Base-by-base conservation (phyloP, 441 rosid species). In the Adansonia grandidieri region DNA sequence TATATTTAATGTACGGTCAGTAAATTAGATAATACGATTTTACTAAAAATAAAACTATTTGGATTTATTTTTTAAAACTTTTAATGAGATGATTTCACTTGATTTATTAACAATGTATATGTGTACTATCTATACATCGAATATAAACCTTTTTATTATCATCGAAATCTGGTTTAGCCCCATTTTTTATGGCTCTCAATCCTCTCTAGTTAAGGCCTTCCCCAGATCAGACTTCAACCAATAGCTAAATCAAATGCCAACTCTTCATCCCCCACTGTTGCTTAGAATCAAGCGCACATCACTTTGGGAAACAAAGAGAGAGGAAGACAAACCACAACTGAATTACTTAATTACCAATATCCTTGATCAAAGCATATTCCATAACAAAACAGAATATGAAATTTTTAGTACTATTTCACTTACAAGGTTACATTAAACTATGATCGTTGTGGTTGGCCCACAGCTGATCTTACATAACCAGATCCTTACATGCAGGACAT, bases 141-240 rank as follows among this genome's bases (percentile, higher is more conserved):
- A 32, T 32, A 32, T 32, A 32, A 32, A 32, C 3, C 37, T 1
- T 32, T 32, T 32, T 32, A 32, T 32, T 32, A 32, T 32, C 37
- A 3, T 32, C 37, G 37, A 32, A 32, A 32, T 5, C 17, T 28
- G 22, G 58, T 53, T 51, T 60, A 8, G 42, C 8, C 67, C 62
- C 82, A 73, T 60, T 19, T 42, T 17, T 32, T 60, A 15, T 20
- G 62, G 71, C 53, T 28, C 50, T 60, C 56, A 53, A 22, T 67
- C 78, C 74, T 53, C 74, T 40, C 71, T 63, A 73, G 79, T 78
- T 63, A 73, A 72, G 2, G 37, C 80, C 87, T 82, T 28, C 87
- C 82, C 80, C 28, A 61, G 78, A 65, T 74, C 24, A 15, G 58
- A 37, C 61, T 51, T 65, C 9, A 14, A 73, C 74, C 37, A 57